These are phyloP conservation scores for Talaromyces sp. DNA, from an alignment of 2,329 filamentous ascomycete genomes.

Conservation along the genomic window DNA sequence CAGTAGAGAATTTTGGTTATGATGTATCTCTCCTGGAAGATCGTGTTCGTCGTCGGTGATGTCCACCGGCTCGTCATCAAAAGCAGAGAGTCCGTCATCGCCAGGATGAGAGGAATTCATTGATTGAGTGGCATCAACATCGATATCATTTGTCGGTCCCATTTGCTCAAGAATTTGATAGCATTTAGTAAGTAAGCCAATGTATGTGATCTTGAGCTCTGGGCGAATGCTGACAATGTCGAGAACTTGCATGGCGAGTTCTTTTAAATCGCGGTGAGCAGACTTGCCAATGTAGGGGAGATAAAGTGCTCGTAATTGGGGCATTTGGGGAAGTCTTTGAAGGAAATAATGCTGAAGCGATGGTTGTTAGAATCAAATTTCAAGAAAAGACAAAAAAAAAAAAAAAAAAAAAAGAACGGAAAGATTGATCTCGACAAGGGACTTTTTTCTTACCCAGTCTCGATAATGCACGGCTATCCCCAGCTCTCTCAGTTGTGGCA, in stretches of 20 bases:
- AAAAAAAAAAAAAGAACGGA: neutral
- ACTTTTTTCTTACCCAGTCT: constrained; percentile 66
- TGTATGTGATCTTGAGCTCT: constrained; percentile 75
- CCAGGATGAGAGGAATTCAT: constrained; percentile 50
- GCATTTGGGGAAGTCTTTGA: constrained; percentile 70
- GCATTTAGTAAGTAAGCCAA: constrained; percentile 76
- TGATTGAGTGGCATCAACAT: neutral
- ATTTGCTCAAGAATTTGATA: constrained; percentile 74
- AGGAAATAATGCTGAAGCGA: constrained; percentile 71
- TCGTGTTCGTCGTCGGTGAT: constrained; percentile 42
- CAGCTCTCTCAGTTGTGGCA: constrained; percentile 71
- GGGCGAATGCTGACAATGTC: constrained; percentile 77
- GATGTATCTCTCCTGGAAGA: constrained; percentile 8
- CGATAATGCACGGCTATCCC: constrained; percentile 72
- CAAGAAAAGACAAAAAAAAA: neutral
- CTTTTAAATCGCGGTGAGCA: constrained; percentile 64
- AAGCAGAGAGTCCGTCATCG: constrained; percentile 42
- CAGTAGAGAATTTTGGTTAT: neutral
- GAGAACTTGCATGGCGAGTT: constrained; percentile 74
- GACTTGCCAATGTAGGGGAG: constrained; percentile 69
- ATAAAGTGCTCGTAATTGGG: constrained; percentile 71
- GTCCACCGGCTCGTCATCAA: constrained; percentile 48
- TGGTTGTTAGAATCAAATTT: constrained; percentile 17
- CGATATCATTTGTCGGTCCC: constrained; percentile 32
- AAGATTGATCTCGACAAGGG: too few species aligned